Evolutionary conservation across 2,329 filamentous ascomycete species (phyloP), one percentile per base, ranked within the genome.

Genomic region (Phoma sp.): DNA sequence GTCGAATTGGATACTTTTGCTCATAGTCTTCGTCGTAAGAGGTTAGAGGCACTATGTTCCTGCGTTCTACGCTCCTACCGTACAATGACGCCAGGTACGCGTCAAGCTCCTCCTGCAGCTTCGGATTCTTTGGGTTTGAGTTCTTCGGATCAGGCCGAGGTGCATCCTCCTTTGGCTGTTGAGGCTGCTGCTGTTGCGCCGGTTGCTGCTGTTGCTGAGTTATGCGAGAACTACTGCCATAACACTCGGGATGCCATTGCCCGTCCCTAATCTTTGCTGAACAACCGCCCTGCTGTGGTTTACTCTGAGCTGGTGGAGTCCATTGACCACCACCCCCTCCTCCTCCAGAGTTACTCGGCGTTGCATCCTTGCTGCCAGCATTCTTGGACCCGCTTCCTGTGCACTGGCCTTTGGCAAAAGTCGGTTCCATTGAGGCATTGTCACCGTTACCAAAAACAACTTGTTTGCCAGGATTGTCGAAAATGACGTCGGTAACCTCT

Each of bases 401-500:
- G 39, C 68, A 73, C 21, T 53, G 21, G 1, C 53, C 59, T 5
- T 34, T 60, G 11, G 43, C 54, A 11, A 59, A 59, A 21, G 51
- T 59, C 7, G 53, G 47, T 26, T 48, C 43, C 26, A 53, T 42
- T 5, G 53, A 67, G 32, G 60, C 62, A 43, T 56, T 72, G 17
- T 72, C 60, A 4, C 68, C 71, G 39, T 69, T 69, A 5, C 66
- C 75, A 49, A 77, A 80, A 4, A 64, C 54, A 3, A 80, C 75
- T 38, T 75, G 72, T 1, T 61, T 55, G 0, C 78, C 78, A 14
- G 78, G 77, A 34, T 74, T 53, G 2, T 76, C 75, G 56, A 78
- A 80, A 3, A 78, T 65, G 7, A 72, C 66, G 43, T 77, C 73
- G 1, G 63, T 59, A 2, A 69, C 73, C 49, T 78, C 77, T 12